Percentiles rank a stretch among this genome's conserved stretches.
Conservation (phyloP, 2,329 filamentous ascomycete genomes). For the Nothophoma quercina region DNA sequence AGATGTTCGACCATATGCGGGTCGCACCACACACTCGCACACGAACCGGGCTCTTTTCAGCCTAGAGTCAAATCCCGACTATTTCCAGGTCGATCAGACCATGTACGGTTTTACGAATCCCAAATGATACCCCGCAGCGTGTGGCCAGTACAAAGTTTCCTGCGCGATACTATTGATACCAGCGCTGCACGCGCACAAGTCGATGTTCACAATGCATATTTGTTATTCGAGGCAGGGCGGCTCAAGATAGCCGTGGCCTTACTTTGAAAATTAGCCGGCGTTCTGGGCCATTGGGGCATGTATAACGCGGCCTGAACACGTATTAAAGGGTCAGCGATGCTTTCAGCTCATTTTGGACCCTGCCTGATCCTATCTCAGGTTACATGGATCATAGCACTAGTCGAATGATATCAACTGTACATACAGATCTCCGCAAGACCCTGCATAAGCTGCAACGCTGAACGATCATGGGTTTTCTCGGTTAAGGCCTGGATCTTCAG, state of each 20-base stretch:
- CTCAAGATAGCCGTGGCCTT: not conserved
- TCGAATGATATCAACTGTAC: not conserved
- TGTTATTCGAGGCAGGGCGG: not conserved
- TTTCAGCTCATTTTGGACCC: not conserved
- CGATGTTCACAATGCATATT: not conserved
- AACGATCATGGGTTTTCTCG: not conserved
- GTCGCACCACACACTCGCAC: not conserved
- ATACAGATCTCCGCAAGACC: not conserved
- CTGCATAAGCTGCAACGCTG: not conserved
- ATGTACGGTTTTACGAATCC: slow-evolving; percentile 8
- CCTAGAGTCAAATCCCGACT: not conserved
- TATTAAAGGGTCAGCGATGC: not conserved
- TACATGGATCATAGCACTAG: not conserved
- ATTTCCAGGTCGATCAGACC: not conserved
- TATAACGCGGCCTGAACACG: not conserved
- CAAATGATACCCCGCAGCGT: slow-evolving; percentile 14
- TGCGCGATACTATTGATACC: slow-evolving; percentile 8
- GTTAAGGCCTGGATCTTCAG: not conserved
- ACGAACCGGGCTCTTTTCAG: not conserved
- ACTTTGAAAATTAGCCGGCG: slow-evolving; percentile 11
- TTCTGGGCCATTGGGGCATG: slow-evolving; percentile 4
- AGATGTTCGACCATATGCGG: not conserved
- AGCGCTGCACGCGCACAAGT: slow-evolving; percentile 10
- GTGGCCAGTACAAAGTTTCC: not conserved
- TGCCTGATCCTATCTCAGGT: not conserved